phyloP scores from a whole-genome alignment of 192 early-diverging fungal species.

The Rhizoclosmatium globosum region DNA sequence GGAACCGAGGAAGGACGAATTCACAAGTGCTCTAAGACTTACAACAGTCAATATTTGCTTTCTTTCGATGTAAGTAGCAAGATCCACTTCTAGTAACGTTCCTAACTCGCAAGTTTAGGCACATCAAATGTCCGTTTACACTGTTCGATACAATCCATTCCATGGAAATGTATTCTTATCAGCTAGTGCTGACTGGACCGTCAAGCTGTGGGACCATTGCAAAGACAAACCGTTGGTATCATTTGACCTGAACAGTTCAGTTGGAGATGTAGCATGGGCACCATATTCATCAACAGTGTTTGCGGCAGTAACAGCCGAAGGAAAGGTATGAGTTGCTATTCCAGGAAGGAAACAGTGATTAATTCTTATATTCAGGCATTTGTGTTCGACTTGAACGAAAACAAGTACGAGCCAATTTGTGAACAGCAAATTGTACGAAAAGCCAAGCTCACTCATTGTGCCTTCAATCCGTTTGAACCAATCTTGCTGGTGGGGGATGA shows the following conservation, averaged over 20 bases:
- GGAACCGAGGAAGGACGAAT: slow-evolving; percentile 71
- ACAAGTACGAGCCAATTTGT: slow-evolving; percentile 71
- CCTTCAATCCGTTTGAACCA: slow-evolving; percentile 68
- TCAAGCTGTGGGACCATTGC: slow-evolving; percentile 70
- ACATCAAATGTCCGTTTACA: slow-evolving; percentile 70
- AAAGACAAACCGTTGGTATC: slow-evolving; percentile 60
- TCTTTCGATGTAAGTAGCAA: slow-evolving; percentile 58
- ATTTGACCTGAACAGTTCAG: slow-evolving; percentile 64
- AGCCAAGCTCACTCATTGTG: slow-evolving; percentile 67
- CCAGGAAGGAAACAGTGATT: neutral
- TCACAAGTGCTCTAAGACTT: slow-evolving; percentile 69
- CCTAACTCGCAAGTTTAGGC: slow-evolving; percentile 43
- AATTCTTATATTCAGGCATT: slow-evolving; percentile 45
- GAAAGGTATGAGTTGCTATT: slow-evolving; percentile 56
- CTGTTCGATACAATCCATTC: slow-evolving; percentile 68
- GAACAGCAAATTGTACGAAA: slow-evolving; percentile 68
- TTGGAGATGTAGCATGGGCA: slow-evolving; percentile 71
- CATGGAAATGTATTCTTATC: slow-evolving; percentile 62
- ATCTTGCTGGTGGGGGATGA: slow-evolving; percentile 69
- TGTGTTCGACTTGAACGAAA: slow-evolving; percentile 67
- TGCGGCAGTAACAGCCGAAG: slow-evolving; percentile 66
- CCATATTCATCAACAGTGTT: slow-evolving; percentile 72
- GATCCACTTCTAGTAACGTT: neutral
- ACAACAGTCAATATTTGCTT: slow-evolving; percentile 64
- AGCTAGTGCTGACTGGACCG: slow-evolving; percentile 68